These are phyloP conservation scores for Helenozyma rhizophorensis DNA, from an alignment of 805 yeast genomes.

Conservation along the genomic window DNA sequence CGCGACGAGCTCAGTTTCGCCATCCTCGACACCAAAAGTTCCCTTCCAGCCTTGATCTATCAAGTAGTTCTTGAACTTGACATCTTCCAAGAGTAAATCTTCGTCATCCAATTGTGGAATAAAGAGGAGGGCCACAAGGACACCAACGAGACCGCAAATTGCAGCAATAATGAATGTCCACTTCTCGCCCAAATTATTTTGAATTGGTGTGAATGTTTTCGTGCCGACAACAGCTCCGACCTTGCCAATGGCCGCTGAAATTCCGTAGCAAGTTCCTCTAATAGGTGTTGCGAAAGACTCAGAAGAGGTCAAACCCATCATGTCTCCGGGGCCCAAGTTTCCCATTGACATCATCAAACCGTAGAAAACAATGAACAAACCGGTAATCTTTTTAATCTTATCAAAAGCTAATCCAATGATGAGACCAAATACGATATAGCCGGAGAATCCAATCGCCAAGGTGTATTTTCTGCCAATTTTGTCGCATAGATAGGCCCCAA, in stretches of 20 bases:
- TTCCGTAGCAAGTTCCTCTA: constrained; percentile 71
- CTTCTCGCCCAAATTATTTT: constrained; percentile 54
- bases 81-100: constrained; percentile 64
- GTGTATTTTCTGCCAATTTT: constrained; percentile 68
- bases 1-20: constrained; percentile 3
- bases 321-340: constrained; percentile 76
- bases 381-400: constrained; percentile 51
- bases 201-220: constrained; percentile 65
- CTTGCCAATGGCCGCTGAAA: constrained; percentile 77
- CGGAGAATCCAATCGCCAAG: constrained; percentile 64
- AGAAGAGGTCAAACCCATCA: constrained; percentile 60
- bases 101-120: constrained; percentile 68
- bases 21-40: constrained; percentile 33
- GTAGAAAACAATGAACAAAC: constrained; percentile 65
- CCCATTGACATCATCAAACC: constrained; percentile 69
- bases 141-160: constrained; percentile 62
- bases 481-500: constrained; percentile 66
- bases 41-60: constrained; percentile 58
- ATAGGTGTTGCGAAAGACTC: constrained; percentile 75
- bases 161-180: constrained; percentile 85
- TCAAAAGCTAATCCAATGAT: constrained; percentile 64
- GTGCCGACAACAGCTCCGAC: constrained; percentile 86
- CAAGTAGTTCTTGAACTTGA: constrained; percentile 56
- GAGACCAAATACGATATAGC: constrained; percentile 67
- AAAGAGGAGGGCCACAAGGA: constrained; percentile 52